Base-by-base conservation (phyloP, 2,329 filamentous ascomycete genomes). In the Cytospora paraplurivora region DNA sequence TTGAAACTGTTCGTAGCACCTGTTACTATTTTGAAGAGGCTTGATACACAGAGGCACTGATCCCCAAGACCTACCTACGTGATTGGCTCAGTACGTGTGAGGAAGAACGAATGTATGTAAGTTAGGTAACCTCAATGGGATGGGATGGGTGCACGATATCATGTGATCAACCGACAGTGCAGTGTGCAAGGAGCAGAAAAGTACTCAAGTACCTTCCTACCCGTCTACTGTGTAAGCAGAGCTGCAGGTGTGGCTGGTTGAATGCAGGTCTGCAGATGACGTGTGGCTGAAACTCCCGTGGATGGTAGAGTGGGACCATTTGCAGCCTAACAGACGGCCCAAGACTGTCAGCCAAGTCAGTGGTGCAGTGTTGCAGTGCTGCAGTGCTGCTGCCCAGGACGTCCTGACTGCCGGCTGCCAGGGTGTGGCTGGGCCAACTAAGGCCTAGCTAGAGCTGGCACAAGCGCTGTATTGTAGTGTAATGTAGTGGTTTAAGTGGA, bases 181-280 rank as follows among this genome's bases (percentile, higher is more conserved):
- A n/a, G n/a, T n/a, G n/a, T n/a, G n/a, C n/a, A n/a, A n/a, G n/a
- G n/a, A n/a, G n/a, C n/a, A 32, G 38, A 12, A 27, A 13, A 52
- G 21, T 52, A 55, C 8, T 8, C n/a, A 54, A 47, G 58, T 50
- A 51, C 47, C 54, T 19, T n/a, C n/a, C n/a, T n/a, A n/a, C n/a
- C n/a, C n/a, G n/a, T n/a, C n/a, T n/a, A n/a, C n/a, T n/a, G n/a
- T n/a, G n/a, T n/a, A 52, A 54, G 54, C 44, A 47, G 60, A 61
- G 50, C 53, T 51, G 62, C 59, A 62, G 62, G 35, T 50, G 33
- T 55, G 52, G 62, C 59, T 62, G 50, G 32, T 54, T 19, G 49
- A 62, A 34, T 61, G 58, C 56, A 58, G 56, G 21, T 51, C 51
- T 37, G 58, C 50, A 19, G 35, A 60, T 60, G 58, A 60, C 58